These are phyloP conservation scores for Rhizopogon vesiculosus DNA, from an alignment of 768 basidiomycete species.

Conservation along the genomic window DNA sequence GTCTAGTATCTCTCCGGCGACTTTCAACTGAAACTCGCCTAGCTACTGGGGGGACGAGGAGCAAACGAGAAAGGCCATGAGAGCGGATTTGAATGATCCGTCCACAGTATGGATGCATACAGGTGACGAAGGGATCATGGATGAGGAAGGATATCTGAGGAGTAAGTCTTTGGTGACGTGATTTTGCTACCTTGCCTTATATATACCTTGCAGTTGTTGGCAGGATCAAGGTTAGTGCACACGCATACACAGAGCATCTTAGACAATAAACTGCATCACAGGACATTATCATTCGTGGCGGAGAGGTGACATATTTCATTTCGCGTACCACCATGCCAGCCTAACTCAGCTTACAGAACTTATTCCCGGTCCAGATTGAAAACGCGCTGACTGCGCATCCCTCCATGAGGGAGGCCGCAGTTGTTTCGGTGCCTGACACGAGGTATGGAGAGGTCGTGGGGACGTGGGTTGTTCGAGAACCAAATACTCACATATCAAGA, in stretches of 20 bases:
- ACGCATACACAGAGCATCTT: neutral
- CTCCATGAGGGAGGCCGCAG: constrained; percentile 66
- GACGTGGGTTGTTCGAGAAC: constrained; percentile 64
- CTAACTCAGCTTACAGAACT: constrained; percentile 43
- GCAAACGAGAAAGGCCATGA: constrained; percentile 60
- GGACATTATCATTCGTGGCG: constrained; percentile 85
- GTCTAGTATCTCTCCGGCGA: neutral
- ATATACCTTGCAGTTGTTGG: constrained; percentile 54
- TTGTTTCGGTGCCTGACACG: constrained; percentile 62
- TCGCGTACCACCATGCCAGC: neutral
- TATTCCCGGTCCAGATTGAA: constrained; percentile 84
- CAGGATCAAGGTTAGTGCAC: constrained; percentile 58
- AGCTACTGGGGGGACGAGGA: constrained; percentile 73
- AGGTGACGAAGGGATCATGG: constrained; percentile 78
- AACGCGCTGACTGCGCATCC: constrained; percentile 57
- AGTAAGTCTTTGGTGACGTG: constrained; percentile 37
- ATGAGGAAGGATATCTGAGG: constrained; percentile 72
- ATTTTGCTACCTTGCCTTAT: neutral
- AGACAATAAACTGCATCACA: constrained; percentile 16
- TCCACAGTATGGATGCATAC: constrained; percentile 79
- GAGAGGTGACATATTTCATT: constrained; percentile 47
- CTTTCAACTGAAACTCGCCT: neutral
- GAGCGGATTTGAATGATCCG: constrained; percentile 40
- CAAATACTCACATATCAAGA: constrained; percentile 31
- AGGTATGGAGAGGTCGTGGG: constrained; percentile 79